These are phyloP conservation scores for Boletus semigastroideus DNA, from an alignment of 1,284 basidiomycete species.

Conservation along the genomic window DNA sequence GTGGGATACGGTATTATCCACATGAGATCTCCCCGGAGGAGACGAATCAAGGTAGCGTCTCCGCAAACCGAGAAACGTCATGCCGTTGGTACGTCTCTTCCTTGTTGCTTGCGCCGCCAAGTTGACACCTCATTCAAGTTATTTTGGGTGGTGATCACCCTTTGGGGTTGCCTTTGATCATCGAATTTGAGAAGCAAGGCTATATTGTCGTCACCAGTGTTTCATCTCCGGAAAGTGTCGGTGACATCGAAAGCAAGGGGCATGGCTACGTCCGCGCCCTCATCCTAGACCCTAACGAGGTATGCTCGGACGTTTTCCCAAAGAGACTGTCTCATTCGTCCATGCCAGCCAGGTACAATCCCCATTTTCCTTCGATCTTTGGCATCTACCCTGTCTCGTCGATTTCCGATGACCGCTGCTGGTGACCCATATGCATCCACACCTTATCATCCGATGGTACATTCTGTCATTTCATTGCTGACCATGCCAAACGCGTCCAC, in stretches of 20 bases:
- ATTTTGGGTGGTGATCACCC: slow-evolving; percentile 77
- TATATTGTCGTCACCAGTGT: slow-evolving; percentile 82
- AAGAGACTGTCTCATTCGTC: slow-evolving; percentile 6
- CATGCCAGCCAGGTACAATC: slow-evolving; percentile 60
- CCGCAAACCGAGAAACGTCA: slow-evolving; percentile 52
- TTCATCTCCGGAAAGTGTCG: slow-evolving; percentile 58
- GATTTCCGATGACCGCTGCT: slow-evolving; percentile 71
- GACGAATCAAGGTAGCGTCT: slow-evolving; percentile 36
- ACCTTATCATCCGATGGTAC: slow-evolving; percentile 61
- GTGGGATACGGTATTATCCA: slow-evolving; percentile 48
- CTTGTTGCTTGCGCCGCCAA: not conserved
- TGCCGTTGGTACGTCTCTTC: slow-evolving; percentile 60
- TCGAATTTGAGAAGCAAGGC: slow-evolving; percentile 70
- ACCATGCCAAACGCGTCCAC: slow-evolving; percentile 44
- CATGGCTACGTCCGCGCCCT: slow-evolving; percentile 77
- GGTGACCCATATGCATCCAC: slow-evolving; percentile 76
- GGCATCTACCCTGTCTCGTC: slow-evolving; percentile 73
- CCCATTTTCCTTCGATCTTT: slow-evolving; percentile 76
- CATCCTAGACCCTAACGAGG: slow-evolving; percentile 75
- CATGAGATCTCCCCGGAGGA: slow-evolving; percentile 33
- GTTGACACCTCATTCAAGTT: slow-evolving; percentile 45
- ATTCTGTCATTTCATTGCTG: slow-evolving; percentile 70
- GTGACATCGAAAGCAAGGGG: slow-evolving; percentile 59
- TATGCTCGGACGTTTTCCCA: slow-evolving; percentile 24
- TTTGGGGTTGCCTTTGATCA: slow-evolving; percentile 65